Percentiles rank a stretch among this genome's conserved stretches.
phyloP scores from a whole-genome alignment of 345 rosid species.

The Eucalyptus regnans region DNA sequence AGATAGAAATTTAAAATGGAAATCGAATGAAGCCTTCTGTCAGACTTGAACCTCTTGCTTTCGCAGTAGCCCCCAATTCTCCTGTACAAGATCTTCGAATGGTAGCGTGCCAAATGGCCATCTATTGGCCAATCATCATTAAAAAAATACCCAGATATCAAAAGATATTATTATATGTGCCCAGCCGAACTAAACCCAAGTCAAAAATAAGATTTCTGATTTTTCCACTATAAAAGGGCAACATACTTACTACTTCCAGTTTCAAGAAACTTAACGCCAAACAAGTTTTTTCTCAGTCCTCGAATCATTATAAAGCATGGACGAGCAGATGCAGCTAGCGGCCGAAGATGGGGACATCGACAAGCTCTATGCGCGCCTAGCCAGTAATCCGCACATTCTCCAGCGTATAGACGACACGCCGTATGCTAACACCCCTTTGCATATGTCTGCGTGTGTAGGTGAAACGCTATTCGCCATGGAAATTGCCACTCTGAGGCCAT shows the following conservation, averaged over 20 bases:
- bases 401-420: neutral
- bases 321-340: neutral
- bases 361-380: neutral
- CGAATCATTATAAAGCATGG: neutral
- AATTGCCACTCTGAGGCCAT: conserved; percentile 1
- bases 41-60: too few species aligned
- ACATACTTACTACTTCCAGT: neutral
- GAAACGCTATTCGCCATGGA: conserved; percentile 11
- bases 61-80: too few species aligned
- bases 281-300: neutral
- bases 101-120: too few species aligned
- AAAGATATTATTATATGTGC: too few species aligned
- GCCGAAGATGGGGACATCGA: neutral
- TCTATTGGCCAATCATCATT: too few species aligned
- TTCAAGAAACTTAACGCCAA: neutral
- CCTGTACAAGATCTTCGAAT: too few species aligned
- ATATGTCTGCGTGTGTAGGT: conserved; percentile 10
- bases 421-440: neutral
- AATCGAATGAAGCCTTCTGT: too few species aligned
- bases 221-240: too few species aligned
- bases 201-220: too few species aligned
- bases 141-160: too few species aligned
- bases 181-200: too few species aligned
- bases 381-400: neutral
- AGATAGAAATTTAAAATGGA: too few species aligned